phyloP scores from a whole-genome alignment of 1,139 yeast genomes.

The Arxiozyma bovina region DNA sequence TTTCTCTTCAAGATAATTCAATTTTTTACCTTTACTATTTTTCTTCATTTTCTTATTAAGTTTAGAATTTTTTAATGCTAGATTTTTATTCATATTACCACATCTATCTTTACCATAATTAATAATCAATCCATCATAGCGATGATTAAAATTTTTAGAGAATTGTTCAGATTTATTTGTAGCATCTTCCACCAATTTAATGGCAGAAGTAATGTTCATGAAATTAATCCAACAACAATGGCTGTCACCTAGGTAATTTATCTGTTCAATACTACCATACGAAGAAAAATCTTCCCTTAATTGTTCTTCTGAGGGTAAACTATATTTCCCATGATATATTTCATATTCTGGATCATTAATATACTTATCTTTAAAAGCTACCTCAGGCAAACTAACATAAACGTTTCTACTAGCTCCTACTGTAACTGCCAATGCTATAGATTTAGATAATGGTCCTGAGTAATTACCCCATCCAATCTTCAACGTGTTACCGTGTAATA shows the following conservation, averaged over 20 bases:
- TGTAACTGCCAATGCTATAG: slow-evolving; percentile 67
- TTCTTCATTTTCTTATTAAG: slow-evolving; percentile 39
- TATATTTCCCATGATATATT: slow-evolving; percentile 20
- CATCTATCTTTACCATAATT: slow-evolving; percentile 79
- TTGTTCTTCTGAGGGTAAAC: slow-evolving; percentile 41
- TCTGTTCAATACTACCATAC: slow-evolving; percentile 77
- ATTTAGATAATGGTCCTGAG: slow-evolving; percentile 66
- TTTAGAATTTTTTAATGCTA: slow-evolving; percentile 27
- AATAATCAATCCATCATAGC: slow-evolving; percentile 50
- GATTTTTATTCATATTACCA: slow-evolving; percentile 48
- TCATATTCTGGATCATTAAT: slow-evolving; percentile 27
- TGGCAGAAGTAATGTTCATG: slow-evolving; percentile 66
- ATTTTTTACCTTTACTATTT: slow-evolving; percentile 19
- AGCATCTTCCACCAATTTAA: slow-evolving; percentile 62
- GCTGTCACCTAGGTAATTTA: slow-evolving; percentile 63
- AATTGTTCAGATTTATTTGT: slow-evolving; percentile 26
- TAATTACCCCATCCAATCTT: slow-evolving; percentile 86
- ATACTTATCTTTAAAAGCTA: slow-evolving; percentile 31
- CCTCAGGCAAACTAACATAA: slow-evolving; percentile 55
- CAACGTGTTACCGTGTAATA: slow-evolving; percentile 64
- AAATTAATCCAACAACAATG: slow-evolving; percentile 78
- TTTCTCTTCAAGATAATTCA: slow-evolving; percentile 24
- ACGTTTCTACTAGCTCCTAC: slow-evolving; percentile 79
- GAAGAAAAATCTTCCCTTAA: slow-evolving; percentile 56
- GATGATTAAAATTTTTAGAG: slow-evolving; percentile 37